A percentile compares a stretch with the other conserved stretches of the same genome.
Conservation (phyloP, 2,329 filamentous ascomycete genomes). For the Penicillium sp. region DNA sequence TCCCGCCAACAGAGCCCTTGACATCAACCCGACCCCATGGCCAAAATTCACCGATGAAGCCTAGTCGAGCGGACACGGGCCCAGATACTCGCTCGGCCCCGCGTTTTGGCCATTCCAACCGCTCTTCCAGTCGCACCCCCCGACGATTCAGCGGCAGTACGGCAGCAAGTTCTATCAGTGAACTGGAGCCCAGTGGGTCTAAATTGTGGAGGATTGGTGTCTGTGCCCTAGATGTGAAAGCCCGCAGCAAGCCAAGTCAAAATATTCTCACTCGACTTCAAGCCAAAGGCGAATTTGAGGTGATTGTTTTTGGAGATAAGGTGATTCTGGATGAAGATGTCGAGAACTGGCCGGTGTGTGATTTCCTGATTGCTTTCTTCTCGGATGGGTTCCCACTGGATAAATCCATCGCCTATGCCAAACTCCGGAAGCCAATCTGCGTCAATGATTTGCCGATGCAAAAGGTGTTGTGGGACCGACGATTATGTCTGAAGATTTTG, state of each 20-base stretch:
- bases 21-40: constrained; percentile 11
- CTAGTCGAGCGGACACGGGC: constrained; percentile 20
- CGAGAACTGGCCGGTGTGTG: constrained; percentile 93
- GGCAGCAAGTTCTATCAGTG: constrained; percentile 75
- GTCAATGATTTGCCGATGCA: constrained; percentile 98
- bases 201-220: constrained; percentile 75
- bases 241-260: constrained; percentile 91
- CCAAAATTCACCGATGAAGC: constrained; percentile 15
- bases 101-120: constrained; percentile 31
- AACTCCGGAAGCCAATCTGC: constrained; percentile 90
- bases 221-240: constrained; percentile 93
- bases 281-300: constrained; percentile 88
- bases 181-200: constrained; percentile 49
- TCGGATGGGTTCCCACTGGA: constrained; percentile 96
- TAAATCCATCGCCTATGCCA: constrained; percentile 94
- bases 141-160: constrained; percentile 80
- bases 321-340: constrained; percentile 96
- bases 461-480: constrained; percentile 92
- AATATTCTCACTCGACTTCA: constrained; percentile 94
- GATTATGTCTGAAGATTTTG: constrained; percentile 82
- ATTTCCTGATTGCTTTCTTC: constrained; percentile 97
- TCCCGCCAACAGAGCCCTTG: constrained; percentile 1
- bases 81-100: constrained; percentile 38
- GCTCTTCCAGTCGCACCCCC: constrained; percentile 68
- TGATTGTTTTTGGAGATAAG: constrained; percentile 97